These are phyloP conservation scores for Termitomyces sp. DNA, from an alignment of 768 basidiomycete species.

Conservation along the genomic window DNA sequence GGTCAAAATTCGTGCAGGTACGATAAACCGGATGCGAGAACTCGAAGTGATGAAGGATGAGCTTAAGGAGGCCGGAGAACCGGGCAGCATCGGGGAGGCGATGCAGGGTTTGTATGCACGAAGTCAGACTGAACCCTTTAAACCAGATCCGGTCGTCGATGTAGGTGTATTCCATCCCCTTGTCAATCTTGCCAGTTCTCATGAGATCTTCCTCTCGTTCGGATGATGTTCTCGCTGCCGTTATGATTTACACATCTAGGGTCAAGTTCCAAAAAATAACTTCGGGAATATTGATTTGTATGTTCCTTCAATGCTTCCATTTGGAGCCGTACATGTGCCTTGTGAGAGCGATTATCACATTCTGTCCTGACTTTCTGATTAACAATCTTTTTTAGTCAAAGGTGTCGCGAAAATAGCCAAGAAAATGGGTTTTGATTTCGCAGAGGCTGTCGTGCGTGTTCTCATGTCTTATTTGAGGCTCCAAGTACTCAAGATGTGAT, in stretches of 20 bases:
- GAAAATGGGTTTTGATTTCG: constrained; percentile 82
- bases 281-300: constrained; percentile 98
- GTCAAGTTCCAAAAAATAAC: constrained; percentile 88
- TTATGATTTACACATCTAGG: constrained; percentile 40
- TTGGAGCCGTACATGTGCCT: constrained; percentile 83
- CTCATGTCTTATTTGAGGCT: neutral
- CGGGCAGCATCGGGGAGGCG: constrained; percentile 35
- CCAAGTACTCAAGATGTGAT: neutral
- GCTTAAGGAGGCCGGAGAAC: constrained; percentile 31
- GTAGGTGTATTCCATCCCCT: constrained; percentile 40
- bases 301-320: constrained; percentile 90
- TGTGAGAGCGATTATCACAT: constrained; percentile 54
- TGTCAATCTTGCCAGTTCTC: neutral
- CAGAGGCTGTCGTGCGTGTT: constrained; percentile 87
- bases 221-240: neutral
- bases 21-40: constrained; percentile 72
- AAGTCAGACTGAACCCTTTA: constrained; percentile 79
- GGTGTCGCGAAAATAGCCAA: constrained; percentile 86
- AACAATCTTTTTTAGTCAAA: constrained; percentile 49
- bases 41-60: constrained; percentile 42
- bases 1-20: constrained; percentile 81
- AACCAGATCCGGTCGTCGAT: constrained; percentile 76
- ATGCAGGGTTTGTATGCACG: constrained; percentile 87
- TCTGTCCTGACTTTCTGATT: constrained; percentile 2
- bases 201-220: constrained; percentile 3